Base-by-base conservation (phyloP, 805 yeast genomes). In the Saccharomycopsis javanensis region DNA sequence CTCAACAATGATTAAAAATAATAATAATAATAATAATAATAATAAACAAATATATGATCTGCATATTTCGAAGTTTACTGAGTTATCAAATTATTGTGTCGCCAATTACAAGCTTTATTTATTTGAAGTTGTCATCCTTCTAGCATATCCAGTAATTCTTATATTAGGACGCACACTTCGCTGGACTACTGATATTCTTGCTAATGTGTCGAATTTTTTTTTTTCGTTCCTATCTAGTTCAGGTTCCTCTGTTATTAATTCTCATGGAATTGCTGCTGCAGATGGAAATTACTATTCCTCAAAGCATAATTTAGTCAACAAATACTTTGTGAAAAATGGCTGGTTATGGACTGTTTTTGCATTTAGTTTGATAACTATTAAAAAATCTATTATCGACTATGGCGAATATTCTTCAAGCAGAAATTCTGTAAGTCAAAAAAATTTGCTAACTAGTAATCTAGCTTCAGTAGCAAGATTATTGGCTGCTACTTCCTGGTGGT, bases 281-380 rank as follows among this genome's bases (percentile, higher is more conserved):
- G 28, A 34, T 31, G 48, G 28, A 18, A 57, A 53, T 53, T 60
- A 57, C 23, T 60, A 75, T 68, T 78, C 79, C 54, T 74, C 82
- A 57, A 89, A 88, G 70, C 76, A 79, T 54, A 89, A 88, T 66
- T 33, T 89, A 16, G 66, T 91, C 60, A 92, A 92, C 69, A 77
- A 76, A 20, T 51, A 78, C 5, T 88, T 94, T 67, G 97, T 92
- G 38, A 94, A 92, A 65, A 77, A 76, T 27, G 98, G 97, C 1
- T 94, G 98, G 98, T 75, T 81, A 15, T 94, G 97, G 98, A 90
- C 96, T 1, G 69, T 81, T 0, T 4, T 78, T 3, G 75, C 76
- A 3, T 76, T 71, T 25, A 27, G 8, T 64, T 77, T 34, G 25
- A 37, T 54, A 27, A 42, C 23, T 18, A 45, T 20, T n/a, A 35